These are phyloP conservation scores for Puccinia polysora DNA, from an alignment of 1,284 basidiomycete genomes.

Conservation along the genomic window DNA sequence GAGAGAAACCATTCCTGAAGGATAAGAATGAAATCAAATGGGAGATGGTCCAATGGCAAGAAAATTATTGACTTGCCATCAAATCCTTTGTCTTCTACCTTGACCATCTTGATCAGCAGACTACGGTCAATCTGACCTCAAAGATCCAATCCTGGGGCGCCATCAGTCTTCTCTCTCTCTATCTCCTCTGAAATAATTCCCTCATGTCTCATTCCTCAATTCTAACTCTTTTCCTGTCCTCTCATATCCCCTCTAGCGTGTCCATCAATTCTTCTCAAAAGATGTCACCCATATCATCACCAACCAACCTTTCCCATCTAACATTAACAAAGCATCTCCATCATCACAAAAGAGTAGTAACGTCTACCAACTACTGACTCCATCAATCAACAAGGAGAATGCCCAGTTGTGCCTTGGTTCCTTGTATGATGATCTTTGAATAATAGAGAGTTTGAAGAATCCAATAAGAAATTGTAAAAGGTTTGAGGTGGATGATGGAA, in stretches of 20 bases:
- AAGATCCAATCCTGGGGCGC: constrained; percentile 67
- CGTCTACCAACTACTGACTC: constrained; percentile 49
- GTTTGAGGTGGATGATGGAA: too few relatives aligned
- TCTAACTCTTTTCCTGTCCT: constrained; percentile 35
- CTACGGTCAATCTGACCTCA: constrained; percentile 58
- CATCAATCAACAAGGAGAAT: constrained; percentile 64
- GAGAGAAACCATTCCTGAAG: constrained; percentile 10
- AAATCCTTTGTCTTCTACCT: constrained; percentile 76
- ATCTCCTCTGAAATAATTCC: too few relatives aligned
- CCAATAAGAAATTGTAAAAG: too few relatives aligned
- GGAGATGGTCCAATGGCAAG: constrained; percentile 60
- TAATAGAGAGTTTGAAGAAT: too few relatives aligned
- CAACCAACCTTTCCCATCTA: constrained; percentile 57
- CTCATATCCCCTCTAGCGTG: constrained; percentile 57
- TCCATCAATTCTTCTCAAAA: constrained; percentile 80
- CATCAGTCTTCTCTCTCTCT: constrained; percentile 59
- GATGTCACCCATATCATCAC: constrained; percentile 82
- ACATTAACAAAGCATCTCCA: constrained; percentile 38
- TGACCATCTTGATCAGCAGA: constrained; percentile 64
- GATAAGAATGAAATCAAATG: constrained; percentile 19
- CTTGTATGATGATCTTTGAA: too few relatives aligned
- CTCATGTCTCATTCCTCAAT: too few relatives aligned
- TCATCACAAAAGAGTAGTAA: constrained; percentile 50
- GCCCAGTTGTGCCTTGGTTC: constrained; percentile 18
- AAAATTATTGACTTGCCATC: constrained; percentile 79